phyloP scores from a whole-genome alignment of 2,329 filamentous ascomycete genomes.

The Aspergillus uvarum region DNA sequence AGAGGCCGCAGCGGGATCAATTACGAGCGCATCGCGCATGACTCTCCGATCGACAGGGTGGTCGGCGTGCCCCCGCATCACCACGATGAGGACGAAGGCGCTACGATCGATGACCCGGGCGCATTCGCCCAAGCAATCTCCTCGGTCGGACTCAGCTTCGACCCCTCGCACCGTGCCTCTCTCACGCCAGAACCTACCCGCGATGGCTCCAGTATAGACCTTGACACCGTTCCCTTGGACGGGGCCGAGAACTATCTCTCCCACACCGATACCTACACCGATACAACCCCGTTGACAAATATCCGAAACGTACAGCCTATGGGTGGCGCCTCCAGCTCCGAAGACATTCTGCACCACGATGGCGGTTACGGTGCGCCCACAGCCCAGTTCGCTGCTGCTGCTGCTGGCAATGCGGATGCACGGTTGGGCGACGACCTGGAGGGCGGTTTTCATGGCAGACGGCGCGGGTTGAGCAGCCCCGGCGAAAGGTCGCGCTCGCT shows the following conservation, averaged over 20 bases:
- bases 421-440: conserved; percentile 66
- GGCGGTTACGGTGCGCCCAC: conserved; percentile 56
- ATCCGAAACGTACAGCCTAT: conserved; percentile 57
- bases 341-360: conserved; percentile 41
- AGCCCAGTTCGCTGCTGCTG: conserved; percentile 49
- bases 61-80: conserved; percentile 22
- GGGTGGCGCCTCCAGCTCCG: conserved; percentile 48
- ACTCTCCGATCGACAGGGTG: conserved; percentile 45
- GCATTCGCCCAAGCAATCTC: conserved; percentile 46
- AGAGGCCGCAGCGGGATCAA: conserved; percentile 43
- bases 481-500: conserved; percentile 53
- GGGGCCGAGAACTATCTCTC: conserved; percentile 57
- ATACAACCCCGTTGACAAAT: conserved; percentile 61
- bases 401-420: conserved; percentile 42
- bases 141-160: conserved; percentile 44
- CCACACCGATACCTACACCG: conserved; percentile 51
- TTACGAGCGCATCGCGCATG: conserved; percentile 56
- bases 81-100: conserved; percentile 29
- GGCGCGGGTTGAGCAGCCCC: conserved; percentile 56
- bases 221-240: conserved; percentile 32
- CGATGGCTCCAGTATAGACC: conserved; percentile 26
- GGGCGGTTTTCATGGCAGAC: conserved; percentile 53
- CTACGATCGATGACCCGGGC: conserved; percentile 37
- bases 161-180: conserved; percentile 24
- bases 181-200: conserved; percentile 23